Percentiles rank a stretch among this genome's conserved stretches.
phyloP scores from a whole-genome alignment of 306 rosid species.

The Glycine soja region DNA sequence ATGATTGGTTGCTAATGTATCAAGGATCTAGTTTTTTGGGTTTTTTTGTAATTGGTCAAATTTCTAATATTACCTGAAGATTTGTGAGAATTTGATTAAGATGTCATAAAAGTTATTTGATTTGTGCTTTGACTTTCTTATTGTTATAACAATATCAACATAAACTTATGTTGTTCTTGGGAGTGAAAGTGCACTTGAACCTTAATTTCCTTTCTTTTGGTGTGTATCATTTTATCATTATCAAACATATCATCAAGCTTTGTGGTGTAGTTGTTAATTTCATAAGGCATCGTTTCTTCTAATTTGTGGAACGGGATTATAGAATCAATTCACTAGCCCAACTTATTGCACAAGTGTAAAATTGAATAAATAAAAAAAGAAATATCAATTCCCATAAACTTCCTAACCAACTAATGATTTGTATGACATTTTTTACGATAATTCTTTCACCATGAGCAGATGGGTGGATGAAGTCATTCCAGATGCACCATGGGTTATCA shows the following conservation, averaged over 20 bases:
- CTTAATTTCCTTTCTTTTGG: neutral
- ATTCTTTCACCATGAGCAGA: neutral
- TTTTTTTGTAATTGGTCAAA: too few relatives aligned
- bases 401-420: neutral
- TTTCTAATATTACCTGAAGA: too few relatives aligned
- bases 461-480: neutral
- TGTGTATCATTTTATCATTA: neutral
- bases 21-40: too few relatives aligned
- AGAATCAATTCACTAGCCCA: neutral
- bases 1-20: too few relatives aligned
- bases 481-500: neutral
- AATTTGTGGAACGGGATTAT: neutral
- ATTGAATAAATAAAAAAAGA: neutral
- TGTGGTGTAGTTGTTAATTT: neutral
- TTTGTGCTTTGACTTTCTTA: too few relatives aligned
- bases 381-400: neutral
- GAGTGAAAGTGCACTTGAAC: neutral
- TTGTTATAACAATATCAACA: too few relatives aligned
- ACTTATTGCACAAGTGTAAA: too few relatives aligned
- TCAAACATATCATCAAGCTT: too few relatives aligned
- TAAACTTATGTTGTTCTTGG: too few relatives aligned
- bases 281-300: neutral
- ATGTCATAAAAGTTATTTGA: too few relatives aligned
- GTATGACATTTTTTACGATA: neutral
- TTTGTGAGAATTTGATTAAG: too few relatives aligned